Percentiles rank a stretch among this genome's conserved stretches.
phyloP scores from a whole-genome alignment of 176 grass and related monocot species.

The Musa beccarii region DNA sequence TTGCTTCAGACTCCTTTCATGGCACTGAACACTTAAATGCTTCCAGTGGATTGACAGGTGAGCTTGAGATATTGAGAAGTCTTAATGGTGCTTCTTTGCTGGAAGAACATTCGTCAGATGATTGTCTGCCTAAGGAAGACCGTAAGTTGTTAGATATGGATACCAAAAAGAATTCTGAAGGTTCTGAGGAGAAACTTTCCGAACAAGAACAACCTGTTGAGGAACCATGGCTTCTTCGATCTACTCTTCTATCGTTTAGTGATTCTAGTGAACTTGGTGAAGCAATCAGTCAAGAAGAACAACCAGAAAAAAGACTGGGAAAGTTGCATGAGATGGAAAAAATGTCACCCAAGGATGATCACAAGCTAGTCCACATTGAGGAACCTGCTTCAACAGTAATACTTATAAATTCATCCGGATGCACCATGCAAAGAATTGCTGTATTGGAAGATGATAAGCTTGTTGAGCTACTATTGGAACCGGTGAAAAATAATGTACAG shows the following conservation, averaged over 20 bases:
- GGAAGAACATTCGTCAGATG: slow-evolving; percentile 26
- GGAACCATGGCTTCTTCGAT: slow-evolving; percentile 78
- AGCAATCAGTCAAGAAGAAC: slow-evolving; percentile 19
- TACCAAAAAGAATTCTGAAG: slow-evolving; percentile 18
- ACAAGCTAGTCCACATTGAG: slow-evolving; percentile 11
- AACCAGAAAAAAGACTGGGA: slow-evolving; percentile 24
- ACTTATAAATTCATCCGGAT: slow-evolving; percentile 81
- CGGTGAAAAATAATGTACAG: slow-evolving; percentile 87
- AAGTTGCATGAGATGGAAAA: slow-evolving; percentile 6
- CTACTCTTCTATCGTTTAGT: slow-evolving; percentile 12
- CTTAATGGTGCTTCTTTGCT: slow-evolving; percentile 48
- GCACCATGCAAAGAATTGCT: slow-evolving; percentile 87
- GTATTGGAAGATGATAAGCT: slow-evolving; percentile 83
- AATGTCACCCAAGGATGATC: slow-evolving; percentile 27
- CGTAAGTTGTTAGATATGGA: slow-evolving; percentile 24
- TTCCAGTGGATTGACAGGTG: slow-evolving; percentile 89
- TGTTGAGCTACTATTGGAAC: slow-evolving; percentile 82
- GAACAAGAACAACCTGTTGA: slow-evolving; percentile 57
- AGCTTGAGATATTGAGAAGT: slow-evolving; percentile 45
- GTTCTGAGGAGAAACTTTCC: slow-evolving; percentile 16
- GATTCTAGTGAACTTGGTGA: slow-evolving; percentile 11
- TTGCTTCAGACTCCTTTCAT: slow-evolving; percentile 24
- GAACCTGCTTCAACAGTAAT: slow-evolving; percentile 61
- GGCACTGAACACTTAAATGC: slow-evolving; percentile 87
- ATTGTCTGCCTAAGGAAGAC: slow-evolving; percentile 22